phyloP scores from a whole-genome alignment of 768 basidiomycete genomes.

The Naematelia encephala region DNA sequence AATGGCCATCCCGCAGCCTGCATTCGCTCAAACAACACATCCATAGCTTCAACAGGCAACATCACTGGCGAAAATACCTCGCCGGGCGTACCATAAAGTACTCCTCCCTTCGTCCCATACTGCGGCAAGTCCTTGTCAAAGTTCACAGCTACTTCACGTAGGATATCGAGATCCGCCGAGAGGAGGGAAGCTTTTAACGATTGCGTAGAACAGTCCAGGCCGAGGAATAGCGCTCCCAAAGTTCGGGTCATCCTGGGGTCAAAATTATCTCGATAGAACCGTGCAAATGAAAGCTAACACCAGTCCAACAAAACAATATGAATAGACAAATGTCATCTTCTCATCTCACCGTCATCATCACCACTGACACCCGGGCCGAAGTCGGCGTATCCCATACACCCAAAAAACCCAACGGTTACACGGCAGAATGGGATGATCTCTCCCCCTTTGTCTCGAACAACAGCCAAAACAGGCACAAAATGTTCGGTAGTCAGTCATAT shows the following conservation, averaged over 20 bases:
- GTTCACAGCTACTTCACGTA: constrained; percentile 69
- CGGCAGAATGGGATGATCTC: too few relatives aligned
- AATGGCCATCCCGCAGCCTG: constrained; percentile 34
- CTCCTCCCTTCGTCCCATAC: constrained; percentile 46
- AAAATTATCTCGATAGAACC: too few relatives aligned
- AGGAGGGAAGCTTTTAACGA: constrained; percentile 64
- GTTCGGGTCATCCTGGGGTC: neutral
- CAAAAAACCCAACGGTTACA: too few relatives aligned
- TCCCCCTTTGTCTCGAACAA: too few relatives aligned
- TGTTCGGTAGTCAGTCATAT: too few relatives aligned
- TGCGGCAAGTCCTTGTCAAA: constrained; percentile 76
- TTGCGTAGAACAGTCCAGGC: constrained; percentile 83
- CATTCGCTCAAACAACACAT: constrained; percentile 62
- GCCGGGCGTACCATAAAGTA: constrained; percentile 55
- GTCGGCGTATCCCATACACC: too few relatives aligned
- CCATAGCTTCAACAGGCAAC: constrained; percentile 83
- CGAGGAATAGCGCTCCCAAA: constrained; percentile 58
- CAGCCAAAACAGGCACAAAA: too few relatives aligned
- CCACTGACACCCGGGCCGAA: too few relatives aligned
- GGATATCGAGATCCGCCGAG: constrained; percentile 58
- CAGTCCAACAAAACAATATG: too few relatives aligned
- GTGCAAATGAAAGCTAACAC: too few relatives aligned
- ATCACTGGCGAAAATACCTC: constrained; percentile 75
- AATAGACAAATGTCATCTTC: too few relatives aligned
- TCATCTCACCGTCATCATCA: too few relatives aligned